Evolutionary conservation across 306 rosid genomes (phyloP).

Genomic region (Quercus robur): DNA sequence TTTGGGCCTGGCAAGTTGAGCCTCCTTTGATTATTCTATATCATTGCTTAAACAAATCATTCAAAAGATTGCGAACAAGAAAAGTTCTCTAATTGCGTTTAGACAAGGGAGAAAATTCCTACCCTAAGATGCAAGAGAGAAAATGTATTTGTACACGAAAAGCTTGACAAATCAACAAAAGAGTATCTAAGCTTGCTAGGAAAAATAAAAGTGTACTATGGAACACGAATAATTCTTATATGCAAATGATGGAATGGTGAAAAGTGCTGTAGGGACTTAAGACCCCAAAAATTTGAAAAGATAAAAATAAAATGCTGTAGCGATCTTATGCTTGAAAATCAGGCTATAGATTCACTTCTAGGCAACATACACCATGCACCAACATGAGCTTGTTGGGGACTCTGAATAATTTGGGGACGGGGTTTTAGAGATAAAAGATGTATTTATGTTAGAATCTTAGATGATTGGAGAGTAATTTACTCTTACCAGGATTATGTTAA

Average conservation of each 20-base stretch:
- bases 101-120: slow-evolving; percentile 30
- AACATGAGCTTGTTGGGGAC: slow-evolving; percentile 57
- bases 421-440: too few relatives aligned
- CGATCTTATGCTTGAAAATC: slow-evolving; percentile 70
- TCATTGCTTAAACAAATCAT: slow-evolving; percentile 26
- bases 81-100: slow-evolving; percentile 35
- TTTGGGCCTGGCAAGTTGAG: background rate
- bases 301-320: slow-evolving; percentile 27
- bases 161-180: slow-evolving; percentile 46
- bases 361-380: slow-evolving; percentile 49
- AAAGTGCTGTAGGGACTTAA: slow-evolving; percentile 37
- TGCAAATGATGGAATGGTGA: slow-evolving; percentile 39
- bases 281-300: too few relatives aligned
- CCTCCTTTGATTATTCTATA: slow-evolving; percentile 16
- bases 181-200: slow-evolving; percentile 30
- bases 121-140: slow-evolving; percentile 22
- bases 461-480: too few relatives aligned
- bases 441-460: too few relatives aligned
- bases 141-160: slow-evolving; percentile 43
- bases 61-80: slow-evolving; percentile 39
- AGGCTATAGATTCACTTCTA: slow-evolving; percentile 42
- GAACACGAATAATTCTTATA: slow-evolving; percentile 39
- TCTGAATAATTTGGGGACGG: slow-evolving; percentile 25
- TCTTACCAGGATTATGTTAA: too few relatives aligned
- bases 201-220: slow-evolving; percentile 30